Evolutionary conservation across 345 rosid species (phyloP), one percentile per base, ranked within the genome.

Genomic region (Sonneratia caseolaris): DNA sequence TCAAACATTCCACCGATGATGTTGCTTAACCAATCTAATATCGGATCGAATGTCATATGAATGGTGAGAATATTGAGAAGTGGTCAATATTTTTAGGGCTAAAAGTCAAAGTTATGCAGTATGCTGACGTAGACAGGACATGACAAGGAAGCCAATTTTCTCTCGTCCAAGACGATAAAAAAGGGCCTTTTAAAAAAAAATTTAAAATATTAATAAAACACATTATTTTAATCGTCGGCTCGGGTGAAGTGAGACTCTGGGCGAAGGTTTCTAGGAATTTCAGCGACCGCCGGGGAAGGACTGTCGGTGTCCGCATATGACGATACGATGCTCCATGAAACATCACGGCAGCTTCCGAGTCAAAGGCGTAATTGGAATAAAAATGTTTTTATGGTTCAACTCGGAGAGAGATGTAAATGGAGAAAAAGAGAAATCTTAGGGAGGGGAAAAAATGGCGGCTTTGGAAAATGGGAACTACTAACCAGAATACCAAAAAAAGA

Each of bases 261-360:
- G 51, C 51, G 13, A 47, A 47, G 51, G 51, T 47, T 47, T 47
- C 51, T 47, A 47, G 51, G 27, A 35, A 35, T 62, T 11, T 32
- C 66, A 35, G 13, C 37, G 66, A 27, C 66, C 37, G 37, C 37
- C 37, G 66, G 37, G 38, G 51, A 4, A 35, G 18, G 66, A 14
- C 32, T 19, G 64, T 3, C 6, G 66, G 19, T 0, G 32, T 27
- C 36, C 4, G 18, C 7, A 12, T 35, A 24, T 10, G 24, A 67
- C 45, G 70, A 68, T 42, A 42, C 10, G 45, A 42, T 42, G 65
- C n/a, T 55, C 51, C 13, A 47, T 2, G 45, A 70, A 49, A 37
- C 18, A 37, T 70, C 65, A 70, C 0, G 64, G 65, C 65, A 55
- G 32, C 72, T 70, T 55, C 72, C 38, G 24, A 49, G 64, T 56